phyloP scores from a whole-genome alignment of 2,329 filamentous ascomycete genomes.

The Neonectria coccinea region DNA sequence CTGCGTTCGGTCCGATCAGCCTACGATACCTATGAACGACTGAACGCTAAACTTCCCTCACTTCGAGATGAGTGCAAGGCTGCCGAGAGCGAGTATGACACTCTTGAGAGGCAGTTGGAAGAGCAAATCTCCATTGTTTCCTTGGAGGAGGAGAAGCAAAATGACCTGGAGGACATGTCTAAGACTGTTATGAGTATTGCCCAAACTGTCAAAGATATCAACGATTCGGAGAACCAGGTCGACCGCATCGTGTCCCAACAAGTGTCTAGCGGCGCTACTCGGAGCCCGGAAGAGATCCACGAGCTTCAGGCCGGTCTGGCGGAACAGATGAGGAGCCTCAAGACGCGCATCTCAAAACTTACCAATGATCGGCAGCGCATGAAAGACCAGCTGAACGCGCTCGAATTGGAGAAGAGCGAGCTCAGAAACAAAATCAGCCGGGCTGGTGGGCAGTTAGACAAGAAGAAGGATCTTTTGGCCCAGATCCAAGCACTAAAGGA shows the following conservation, averaged over 20 bases:
- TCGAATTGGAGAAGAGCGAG: slow-evolving; percentile 84
- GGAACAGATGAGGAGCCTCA: slow-evolving; percentile 75
- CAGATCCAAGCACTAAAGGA: slow-evolving; percentile 81
- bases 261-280: slow-evolving; percentile 71
- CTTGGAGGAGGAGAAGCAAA: slow-evolving; percentile 72
- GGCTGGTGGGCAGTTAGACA: slow-evolving; percentile 81
- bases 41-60: slow-evolving; percentile 77
- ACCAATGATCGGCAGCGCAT: slow-evolving; percentile 77
- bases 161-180: slow-evolving; percentile 79
- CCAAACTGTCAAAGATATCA: slow-evolving; percentile 78
- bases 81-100: slow-evolving; percentile 71
- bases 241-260: slow-evolving; percentile 81
- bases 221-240: slow-evolving; percentile 78
- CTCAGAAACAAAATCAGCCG: slow-evolving; percentile 77
- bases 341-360: slow-evolving; percentile 73
- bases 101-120: slow-evolving; percentile 71
- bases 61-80: slow-evolving; percentile 72
- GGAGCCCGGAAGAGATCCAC: slow-evolving; percentile 86
- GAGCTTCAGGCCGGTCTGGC: slow-evolving; percentile 75
- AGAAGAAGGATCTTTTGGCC: slow-evolving; percentile 76
- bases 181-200: slow-evolving; percentile 82
- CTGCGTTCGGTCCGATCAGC: slow-evolving; percentile 73
- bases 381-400: slow-evolving; percentile 72
- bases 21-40: slow-evolving; percentile 79
- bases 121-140: slow-evolving; percentile 74